Evolutionary conservation across 176 grass and related monocot genomes (phyloP).

Genomic region (Eragrostis nindensis): DNA sequence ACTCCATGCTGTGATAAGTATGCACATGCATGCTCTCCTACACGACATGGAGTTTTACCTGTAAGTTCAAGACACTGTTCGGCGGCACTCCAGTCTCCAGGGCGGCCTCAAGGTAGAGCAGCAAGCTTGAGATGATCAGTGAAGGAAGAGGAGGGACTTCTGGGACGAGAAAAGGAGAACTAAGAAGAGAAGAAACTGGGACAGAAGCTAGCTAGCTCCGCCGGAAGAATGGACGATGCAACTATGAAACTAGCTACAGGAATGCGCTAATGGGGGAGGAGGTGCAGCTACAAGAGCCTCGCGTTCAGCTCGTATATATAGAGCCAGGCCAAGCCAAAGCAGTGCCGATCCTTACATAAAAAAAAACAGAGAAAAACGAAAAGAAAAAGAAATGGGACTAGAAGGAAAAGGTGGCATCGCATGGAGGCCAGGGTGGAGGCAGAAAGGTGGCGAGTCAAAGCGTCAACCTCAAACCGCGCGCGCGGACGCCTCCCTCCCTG

Average conservation of each 20-base stretch:
- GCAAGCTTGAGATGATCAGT: background rate
- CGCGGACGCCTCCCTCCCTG: too few relatives aligned
- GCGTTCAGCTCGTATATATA: constrained; percentile 33
- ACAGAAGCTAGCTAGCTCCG: too few relatives aligned
- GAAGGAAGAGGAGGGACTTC: background rate
- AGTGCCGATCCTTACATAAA: too few relatives aligned
- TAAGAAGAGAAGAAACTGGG: too few relatives aligned
- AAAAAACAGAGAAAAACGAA: background rate
- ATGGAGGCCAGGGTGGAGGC: constrained; percentile 14
- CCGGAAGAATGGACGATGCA: too few relatives aligned
- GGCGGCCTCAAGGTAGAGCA: background rate
- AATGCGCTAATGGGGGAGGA: background rate
- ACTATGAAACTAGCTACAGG: background rate
- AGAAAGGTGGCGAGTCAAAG: constrained; percentile 31
- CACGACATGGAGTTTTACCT: background rate
- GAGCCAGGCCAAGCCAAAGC: background rate
- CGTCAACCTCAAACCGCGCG: constrained; percentile 3
- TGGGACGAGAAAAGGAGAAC: too few relatives aligned
- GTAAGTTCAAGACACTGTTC: background rate
- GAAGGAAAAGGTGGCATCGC: background rate
- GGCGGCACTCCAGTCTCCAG: background rate
- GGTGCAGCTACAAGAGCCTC: too few relatives aligned
- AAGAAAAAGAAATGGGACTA: background rate
- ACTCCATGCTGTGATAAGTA: too few relatives aligned
- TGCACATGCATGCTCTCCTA: too few relatives aligned